Conservation (phyloP, 2,329 filamentous ascomycete genomes). For the Periconia macrospinosa region DNA sequence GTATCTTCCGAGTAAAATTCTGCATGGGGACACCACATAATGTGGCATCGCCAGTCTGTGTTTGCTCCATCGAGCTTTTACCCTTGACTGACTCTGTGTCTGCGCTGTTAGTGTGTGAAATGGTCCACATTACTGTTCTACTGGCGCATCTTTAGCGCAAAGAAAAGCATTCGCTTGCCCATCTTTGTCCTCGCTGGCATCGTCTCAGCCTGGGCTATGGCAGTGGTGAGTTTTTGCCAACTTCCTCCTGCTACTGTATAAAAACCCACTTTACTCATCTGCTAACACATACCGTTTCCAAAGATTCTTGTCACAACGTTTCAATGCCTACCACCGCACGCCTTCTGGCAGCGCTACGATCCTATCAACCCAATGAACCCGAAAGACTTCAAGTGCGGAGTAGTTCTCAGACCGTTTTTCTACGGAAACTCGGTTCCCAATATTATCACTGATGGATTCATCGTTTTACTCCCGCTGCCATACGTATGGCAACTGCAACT, state of each 20-base stretch:
- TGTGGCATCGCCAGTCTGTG: no score
- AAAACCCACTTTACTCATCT: background rate
- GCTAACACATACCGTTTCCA: background rate
- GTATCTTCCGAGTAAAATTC: no score
- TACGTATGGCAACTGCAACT: background rate
- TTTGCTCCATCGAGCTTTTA: no score
- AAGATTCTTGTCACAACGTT: background rate
- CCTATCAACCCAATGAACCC: background rate
- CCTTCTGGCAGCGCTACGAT: background rate
- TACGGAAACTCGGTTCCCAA: background rate
- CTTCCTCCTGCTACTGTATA: background rate
- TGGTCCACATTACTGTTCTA: background rate
- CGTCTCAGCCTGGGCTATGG: background rate
- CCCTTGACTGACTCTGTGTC: no score
- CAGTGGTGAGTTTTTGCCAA: background rate
- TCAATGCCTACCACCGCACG: background rate
- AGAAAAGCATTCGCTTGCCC: background rate
- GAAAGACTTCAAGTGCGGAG: background rate
- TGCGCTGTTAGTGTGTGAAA: background rate
- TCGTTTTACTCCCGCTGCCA: background rate
- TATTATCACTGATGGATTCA: background rate
- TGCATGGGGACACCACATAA: no score
- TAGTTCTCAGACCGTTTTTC: background rate
- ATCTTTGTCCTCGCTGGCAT: background rate
- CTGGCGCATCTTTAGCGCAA: background rate